A percentile compares a stretch with the other conserved stretches of the same genome.
Conservation (phyloP, 2,329 filamentous ascomycete species). For the Arthrobotrys sinensis region DNA sequence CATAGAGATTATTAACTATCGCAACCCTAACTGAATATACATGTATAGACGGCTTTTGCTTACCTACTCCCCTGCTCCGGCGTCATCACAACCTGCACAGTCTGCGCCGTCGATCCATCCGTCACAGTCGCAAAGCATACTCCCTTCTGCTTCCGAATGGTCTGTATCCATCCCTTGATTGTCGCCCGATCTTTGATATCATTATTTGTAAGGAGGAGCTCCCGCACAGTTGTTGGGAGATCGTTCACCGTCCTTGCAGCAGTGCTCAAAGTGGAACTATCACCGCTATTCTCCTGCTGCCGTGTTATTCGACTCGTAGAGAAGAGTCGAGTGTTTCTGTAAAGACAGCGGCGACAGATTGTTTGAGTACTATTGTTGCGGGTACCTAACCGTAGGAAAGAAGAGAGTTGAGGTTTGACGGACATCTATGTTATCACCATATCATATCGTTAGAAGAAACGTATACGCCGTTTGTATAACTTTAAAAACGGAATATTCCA, state of each 20-base stretch:
- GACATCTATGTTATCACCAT: slow-evolving; percentile 14
- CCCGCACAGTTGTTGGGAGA: slow-evolving; percentile 19
- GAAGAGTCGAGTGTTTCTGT: slow-evolving; percentile 3
- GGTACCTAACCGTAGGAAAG: slow-evolving; percentile 4
- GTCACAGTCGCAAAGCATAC: slow-evolving; percentile 86
- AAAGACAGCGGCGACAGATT: slow-evolving; percentile 14
- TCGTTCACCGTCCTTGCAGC: background rate
- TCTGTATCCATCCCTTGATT: slow-evolving; percentile 86
- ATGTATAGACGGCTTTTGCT: slow-evolving; percentile 65
- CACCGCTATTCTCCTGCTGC: background rate
- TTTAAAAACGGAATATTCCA: no score
- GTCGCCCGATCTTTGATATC: slow-evolving; percentile 65
- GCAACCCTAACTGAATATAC: background rate
- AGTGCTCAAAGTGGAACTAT: background rate
- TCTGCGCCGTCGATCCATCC: slow-evolving; percentile 85
- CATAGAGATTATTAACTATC: background rate
- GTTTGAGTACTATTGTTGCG: background rate
- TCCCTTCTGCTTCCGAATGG: slow-evolving; percentile 87
- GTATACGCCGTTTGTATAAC: background rate
- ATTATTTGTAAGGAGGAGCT: slow-evolving; percentile 15
- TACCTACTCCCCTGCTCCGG: slow-evolving; percentile 81
- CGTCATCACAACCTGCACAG: slow-evolving; percentile 85
- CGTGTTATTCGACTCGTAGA: slow-evolving; percentile 1
- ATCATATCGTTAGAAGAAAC: background rate
- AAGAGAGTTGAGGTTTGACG: slow-evolving; percentile 8